These are phyloP conservation scores for Alternaria sp. DNA, from an alignment of 2,329 filamentous ascomycete species.

Conservation along the genomic window DNA sequence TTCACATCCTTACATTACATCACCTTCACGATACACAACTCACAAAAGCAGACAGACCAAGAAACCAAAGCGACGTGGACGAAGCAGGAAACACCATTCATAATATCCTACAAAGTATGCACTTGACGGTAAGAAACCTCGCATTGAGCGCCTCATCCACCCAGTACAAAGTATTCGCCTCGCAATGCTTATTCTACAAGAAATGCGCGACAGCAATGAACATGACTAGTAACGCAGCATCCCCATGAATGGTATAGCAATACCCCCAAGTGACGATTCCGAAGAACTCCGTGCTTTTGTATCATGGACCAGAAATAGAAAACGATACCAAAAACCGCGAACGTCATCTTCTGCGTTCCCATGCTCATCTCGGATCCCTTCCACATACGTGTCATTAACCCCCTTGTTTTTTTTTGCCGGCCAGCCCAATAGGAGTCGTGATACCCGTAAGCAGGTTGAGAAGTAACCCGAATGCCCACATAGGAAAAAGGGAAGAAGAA, in stretches of 20 bases:
- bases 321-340: conserved; percentile 17
- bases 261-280: conserved; percentile 19
- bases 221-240: conserved; percentile 21
- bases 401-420: conserved; percentile 27
- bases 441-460: conserved; percentile 26
- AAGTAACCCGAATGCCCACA: conserved; percentile 19
- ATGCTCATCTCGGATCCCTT: conserved; percentile 5
- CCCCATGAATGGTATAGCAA: conserved; percentile 16
- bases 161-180: conserved; percentile 22
- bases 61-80: neutral
- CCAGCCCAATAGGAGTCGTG: conserved; percentile 34
- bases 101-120: conserved; percentile 34
- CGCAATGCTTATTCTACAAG: conserved; percentile 36
- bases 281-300: conserved; percentile 29
- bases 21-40: neutral
- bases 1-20: neutral
- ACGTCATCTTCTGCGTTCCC: conserved; percentile 5
- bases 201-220: conserved; percentile 21
- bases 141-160: conserved; percentile 12
- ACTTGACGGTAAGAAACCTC: conserved; percentile 13
- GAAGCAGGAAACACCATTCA: conserved; percentile 20
- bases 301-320: conserved; percentile 16
- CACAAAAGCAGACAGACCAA: neutral
- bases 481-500: conserved; percentile 27
- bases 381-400: conserved; percentile 25